Evolutionary conservation across 169 alveolate genomes (phyloP).

Genomic region (Plasmodium knowlesi): DNA sequence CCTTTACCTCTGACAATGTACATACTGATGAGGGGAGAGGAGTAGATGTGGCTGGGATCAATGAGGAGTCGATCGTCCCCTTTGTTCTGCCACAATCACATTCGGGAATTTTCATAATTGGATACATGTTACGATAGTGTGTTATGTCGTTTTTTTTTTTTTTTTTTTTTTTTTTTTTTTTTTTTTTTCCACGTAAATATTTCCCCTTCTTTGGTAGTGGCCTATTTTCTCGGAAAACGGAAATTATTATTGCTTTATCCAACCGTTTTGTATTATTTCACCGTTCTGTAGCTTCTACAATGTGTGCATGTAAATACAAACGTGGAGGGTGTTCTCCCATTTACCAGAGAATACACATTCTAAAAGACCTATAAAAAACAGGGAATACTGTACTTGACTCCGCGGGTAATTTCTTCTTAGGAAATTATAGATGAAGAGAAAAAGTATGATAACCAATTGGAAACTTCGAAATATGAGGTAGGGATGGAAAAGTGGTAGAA

Average conservation of each 20-base stretch:
- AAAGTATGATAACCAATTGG: not conserved
- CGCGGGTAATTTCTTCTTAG: not conserved
- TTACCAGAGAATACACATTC: not conserved
- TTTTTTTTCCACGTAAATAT: not conserved
- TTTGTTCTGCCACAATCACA: not conserved
- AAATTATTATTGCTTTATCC: not conserved
- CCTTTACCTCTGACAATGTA: slow-evolving; percentile 72
- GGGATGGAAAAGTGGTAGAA: not conserved
- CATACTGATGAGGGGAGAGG: not conserved
- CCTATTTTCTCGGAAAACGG: not conserved
- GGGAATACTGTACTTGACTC: not conserved
- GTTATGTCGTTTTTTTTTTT: not conserved
- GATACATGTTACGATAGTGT: not conserved
- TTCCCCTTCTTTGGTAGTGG: not conserved
- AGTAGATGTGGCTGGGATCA: not conserved
- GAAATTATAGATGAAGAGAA: slow-evolving; percentile 21
- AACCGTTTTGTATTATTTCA: not conserved
- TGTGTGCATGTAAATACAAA: not conserved
- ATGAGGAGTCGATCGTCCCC: not conserved
- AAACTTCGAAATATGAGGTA: slow-evolving; percentile 23
- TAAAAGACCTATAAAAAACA: not conserved
- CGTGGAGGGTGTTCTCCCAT: not conserved
- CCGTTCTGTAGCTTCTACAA: not conserved
- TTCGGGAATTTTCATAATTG: not conserved
- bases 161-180: not conserved